A percentile compares a stretch with the other conserved stretches of the same genome.
phyloP scores from a whole-genome alignment of 2,329 filamentous ascomycete genomes.

The Fonsecaea multimorphosa region DNA sequence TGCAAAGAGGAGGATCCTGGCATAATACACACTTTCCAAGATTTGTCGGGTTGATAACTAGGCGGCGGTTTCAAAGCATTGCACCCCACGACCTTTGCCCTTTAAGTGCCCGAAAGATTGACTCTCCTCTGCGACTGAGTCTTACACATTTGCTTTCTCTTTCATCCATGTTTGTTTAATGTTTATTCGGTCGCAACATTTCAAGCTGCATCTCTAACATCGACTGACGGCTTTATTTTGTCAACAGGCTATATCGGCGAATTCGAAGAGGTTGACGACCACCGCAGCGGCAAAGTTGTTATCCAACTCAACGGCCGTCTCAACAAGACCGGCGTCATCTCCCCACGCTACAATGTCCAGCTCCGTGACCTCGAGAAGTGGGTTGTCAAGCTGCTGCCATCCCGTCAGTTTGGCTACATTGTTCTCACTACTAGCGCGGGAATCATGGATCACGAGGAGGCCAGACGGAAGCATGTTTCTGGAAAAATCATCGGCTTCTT shows the following conservation, averaged over 20 bases:
- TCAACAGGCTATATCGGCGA: constrained; percentile 92
- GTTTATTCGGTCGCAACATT: constrained; percentile 94
- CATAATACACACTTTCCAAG: constrained; percentile 20
- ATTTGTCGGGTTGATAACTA: constrained; percentile 98
- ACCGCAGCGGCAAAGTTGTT: constrained; percentile 99
- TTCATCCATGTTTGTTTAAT: constrained; percentile 73
- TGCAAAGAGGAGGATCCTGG: constrained; percentile 32
- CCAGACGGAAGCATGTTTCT: constrained; percentile 96
- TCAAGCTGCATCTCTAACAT: constrained; percentile 9
- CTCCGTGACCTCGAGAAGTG: constrained; percentile 98
- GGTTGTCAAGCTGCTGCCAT: constrained; percentile 98
- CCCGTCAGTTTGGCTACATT: constrained; percentile 99
- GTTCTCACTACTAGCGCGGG: constrained; percentile 98
- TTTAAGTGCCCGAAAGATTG: constrained; percentile 99
- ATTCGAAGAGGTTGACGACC: constrained; percentile 99
- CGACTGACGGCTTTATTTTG: constrained; percentile 57
- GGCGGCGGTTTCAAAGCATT: constrained; percentile 80
- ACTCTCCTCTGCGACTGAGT: constrained; percentile 71
- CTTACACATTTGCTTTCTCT: constrained; percentile 83
- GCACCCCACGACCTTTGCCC: constrained; percentile 84
- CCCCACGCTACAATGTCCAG: constrained; percentile 98
- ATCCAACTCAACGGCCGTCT: constrained; percentile 99
- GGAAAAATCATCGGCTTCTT: constrained; percentile 99
- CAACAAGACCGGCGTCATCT: constrained; percentile 99
- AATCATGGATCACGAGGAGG: constrained; percentile 99